phyloP scores from a whole-genome alignment of 2,329 filamentous ascomycete species.

The Fulvia fulva region DNA sequence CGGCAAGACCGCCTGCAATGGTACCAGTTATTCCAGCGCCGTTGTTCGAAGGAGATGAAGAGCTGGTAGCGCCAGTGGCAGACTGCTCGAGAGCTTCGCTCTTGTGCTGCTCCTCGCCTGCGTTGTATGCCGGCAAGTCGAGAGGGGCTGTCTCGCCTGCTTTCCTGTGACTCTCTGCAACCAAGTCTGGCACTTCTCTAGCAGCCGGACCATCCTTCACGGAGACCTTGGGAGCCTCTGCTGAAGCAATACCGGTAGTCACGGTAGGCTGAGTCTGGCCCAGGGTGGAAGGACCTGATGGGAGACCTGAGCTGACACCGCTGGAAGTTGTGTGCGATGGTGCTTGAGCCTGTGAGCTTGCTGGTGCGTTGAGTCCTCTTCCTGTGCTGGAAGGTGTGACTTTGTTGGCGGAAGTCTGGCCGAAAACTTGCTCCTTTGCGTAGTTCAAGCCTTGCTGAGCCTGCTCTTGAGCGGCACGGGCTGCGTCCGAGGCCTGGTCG shows the following conservation, averaged over 20 bases:
- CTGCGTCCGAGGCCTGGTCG: neutral
- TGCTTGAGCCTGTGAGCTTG: conserved; percentile 19
- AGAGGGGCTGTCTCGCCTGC: conserved; percentile 4
- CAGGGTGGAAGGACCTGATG: conserved; percentile 29
- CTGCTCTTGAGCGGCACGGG: neutral
- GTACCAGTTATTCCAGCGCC: neutral
- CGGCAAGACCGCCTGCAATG: conserved; percentile 21
- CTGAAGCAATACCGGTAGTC: conserved; percentile 40
- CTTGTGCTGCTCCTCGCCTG: conserved; percentile 61
- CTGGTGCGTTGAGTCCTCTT: conserved; percentile 36
- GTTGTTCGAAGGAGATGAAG: neutral
- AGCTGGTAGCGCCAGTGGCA: neutral
- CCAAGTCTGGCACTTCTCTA: conserved; percentile 1
- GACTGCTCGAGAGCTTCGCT: conserved; percentile 25
- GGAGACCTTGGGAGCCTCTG: conserved; percentile 16
- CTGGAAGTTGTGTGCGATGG: conserved; percentile 26
- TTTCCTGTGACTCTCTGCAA: conserved; percentile 1
- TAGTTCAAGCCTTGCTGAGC: neutral
- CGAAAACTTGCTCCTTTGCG: neutral
- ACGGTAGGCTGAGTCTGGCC: conserved; percentile 39
- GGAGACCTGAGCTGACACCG: conserved; percentile 38
- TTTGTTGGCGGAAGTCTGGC: neutral
- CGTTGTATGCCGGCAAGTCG: neutral
- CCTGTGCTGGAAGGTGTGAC: neutral
- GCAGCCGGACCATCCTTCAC: neutral